phyloP scores from a whole-genome alignment of 306 rosid species.

The Dicorynia guianensis region DNA sequence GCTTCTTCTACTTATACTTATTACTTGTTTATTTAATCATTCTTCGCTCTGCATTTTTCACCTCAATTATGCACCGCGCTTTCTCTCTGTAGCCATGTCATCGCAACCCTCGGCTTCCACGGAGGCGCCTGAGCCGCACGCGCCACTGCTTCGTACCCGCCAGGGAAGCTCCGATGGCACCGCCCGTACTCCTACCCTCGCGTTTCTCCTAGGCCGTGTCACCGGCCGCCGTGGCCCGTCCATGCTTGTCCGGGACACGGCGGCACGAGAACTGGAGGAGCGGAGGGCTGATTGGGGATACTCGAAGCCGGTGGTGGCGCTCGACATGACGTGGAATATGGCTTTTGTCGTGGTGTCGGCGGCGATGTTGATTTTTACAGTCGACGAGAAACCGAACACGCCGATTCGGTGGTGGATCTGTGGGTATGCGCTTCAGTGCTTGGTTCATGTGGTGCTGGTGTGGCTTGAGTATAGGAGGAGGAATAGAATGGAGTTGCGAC shows the following conservation, averaged over 20 bases:
- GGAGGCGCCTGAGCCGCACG: constrained; percentile 44
- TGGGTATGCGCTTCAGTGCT: constrained; percentile 65
- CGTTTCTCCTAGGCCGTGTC: constrained; percentile 76
- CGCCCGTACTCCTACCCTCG: constrained; percentile 57
- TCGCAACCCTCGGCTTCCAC: constrained; percentile 43
- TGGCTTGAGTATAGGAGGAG: constrained; percentile 63
- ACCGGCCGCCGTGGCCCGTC: constrained; percentile 81
- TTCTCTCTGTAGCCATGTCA: constrained; percentile 50
- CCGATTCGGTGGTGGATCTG: constrained; percentile 69
- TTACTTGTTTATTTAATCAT: not conserved
- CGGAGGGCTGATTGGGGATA: constrained; percentile 75
- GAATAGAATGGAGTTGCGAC: constrained; percentile 41
- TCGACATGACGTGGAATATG: constrained; percentile 66
- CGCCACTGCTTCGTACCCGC: constrained; percentile 77
- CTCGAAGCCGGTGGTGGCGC: constrained; percentile 75
- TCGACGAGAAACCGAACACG: constrained; percentile 50
- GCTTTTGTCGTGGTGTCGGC: constrained; percentile 58
- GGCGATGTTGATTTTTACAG: constrained; percentile 50
- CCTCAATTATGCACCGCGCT: constrained; percentile 39
- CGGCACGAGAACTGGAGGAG: constrained; percentile 71
- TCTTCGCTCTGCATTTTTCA: not conserved
- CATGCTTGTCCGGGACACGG: constrained; percentile 67
- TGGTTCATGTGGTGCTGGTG: constrained; percentile 60
- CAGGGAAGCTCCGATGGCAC: constrained; percentile 55
- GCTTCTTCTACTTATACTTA: too few relatives aligned